These are phyloP conservation scores for Jaenimonas drosophilae DNA, from an alignment of 208 protist species.

Conservation along the genomic window DNA sequence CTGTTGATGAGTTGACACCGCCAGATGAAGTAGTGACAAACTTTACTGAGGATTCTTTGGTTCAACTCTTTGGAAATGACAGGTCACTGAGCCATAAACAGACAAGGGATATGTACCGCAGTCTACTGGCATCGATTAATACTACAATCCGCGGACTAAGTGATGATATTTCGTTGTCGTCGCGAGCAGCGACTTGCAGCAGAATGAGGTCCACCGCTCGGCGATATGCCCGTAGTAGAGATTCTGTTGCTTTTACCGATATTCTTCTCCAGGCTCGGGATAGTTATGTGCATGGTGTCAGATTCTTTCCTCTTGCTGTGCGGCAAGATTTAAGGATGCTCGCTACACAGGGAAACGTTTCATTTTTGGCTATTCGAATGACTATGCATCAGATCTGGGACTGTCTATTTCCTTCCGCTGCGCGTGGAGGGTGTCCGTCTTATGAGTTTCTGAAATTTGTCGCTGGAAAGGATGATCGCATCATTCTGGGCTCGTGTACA, in stretches of 20 bases:
- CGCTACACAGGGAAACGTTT: constrained; percentile 8
- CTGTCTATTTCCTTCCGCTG: constrained; percentile 30
- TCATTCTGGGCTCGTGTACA: constrained; percentile 40
- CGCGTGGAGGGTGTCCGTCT: constrained; percentile 33
- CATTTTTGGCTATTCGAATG: constrained; percentile 17
- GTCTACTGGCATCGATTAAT: too few species aligned
- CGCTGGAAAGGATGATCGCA: constrained; percentile 26
- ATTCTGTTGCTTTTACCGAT: constrained; percentile 15
- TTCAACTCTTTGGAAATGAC: too few species aligned
- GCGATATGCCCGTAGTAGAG: constrained; percentile 38
- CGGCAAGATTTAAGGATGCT: constrained; percentile 20
- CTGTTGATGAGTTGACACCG: too few species aligned
- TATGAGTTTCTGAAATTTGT: constrained; percentile 47
- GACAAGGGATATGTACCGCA: too few species aligned
- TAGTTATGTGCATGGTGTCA: constrained; percentile 39
- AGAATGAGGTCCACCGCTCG: constrained; percentile 23
- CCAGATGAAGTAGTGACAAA: too few species aligned
- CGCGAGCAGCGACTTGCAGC: constrained; percentile 24
- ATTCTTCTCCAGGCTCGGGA: constrained; percentile 47
- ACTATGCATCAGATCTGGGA: constrained; percentile 23
- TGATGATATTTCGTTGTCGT: too few species aligned
- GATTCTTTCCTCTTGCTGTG: constrained; percentile 22
- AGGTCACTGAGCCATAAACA: too few species aligned
- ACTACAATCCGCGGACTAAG: too few species aligned
- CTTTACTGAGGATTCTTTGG: too few species aligned